Percentiles rank a stretch among this genome's conserved stretches.
phyloP scores from a whole-genome alignment of 2,329 filamentous ascomycete species.

The Ceratocystiopsis brevicomis region DNA sequence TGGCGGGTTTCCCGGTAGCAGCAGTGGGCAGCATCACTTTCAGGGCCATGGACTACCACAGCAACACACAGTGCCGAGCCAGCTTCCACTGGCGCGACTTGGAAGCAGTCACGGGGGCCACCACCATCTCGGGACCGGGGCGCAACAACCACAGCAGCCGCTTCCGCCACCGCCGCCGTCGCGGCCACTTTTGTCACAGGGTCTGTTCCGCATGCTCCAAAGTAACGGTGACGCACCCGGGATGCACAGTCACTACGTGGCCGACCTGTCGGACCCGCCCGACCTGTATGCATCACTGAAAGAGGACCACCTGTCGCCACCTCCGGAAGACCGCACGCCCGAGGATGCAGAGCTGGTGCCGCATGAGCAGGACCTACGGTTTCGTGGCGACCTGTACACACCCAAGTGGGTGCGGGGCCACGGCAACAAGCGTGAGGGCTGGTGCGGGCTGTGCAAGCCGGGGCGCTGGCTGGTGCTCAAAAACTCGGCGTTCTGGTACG shows the following conservation, averaged over 20 bases:
- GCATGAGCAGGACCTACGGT: constrained; percentile 62
- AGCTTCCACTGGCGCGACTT: constrained; percentile 1
- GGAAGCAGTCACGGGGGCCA: constrained; percentile 12
- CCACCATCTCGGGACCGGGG: not conserved
- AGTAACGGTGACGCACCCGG: constrained; percentile 54
- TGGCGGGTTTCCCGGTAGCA: constrained; percentile 1
- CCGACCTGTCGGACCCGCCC: constrained; percentile 52
- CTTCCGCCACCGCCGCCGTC: constrained; percentile 26
- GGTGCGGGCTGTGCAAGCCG: constrained; percentile 77
- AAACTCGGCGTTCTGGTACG: constrained; percentile 86
- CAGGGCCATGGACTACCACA: constrained; percentile 2
- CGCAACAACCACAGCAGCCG: constrained; percentile 12
- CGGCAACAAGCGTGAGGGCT: constrained; percentile 73
- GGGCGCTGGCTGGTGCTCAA: constrained; percentile 75
- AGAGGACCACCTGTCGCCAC: constrained; percentile 55
- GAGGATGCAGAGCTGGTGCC: constrained; percentile 56
- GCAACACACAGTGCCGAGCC: constrained; percentile 4
- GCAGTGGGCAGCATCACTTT: not conserved
- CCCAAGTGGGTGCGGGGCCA: constrained; percentile 70
- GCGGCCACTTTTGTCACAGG: constrained; percentile 47
- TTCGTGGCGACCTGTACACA: constrained; percentile 66
- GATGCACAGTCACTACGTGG: constrained; percentile 47
- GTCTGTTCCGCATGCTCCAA: constrained; percentile 53
- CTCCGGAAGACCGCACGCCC: constrained; percentile 66
- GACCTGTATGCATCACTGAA: constrained; percentile 58